These are phyloP conservation scores for Pleurostoma richardsiae DNA, from an alignment of 2,329 filamentous ascomycete genomes.

Conservation along the genomic window DNA sequence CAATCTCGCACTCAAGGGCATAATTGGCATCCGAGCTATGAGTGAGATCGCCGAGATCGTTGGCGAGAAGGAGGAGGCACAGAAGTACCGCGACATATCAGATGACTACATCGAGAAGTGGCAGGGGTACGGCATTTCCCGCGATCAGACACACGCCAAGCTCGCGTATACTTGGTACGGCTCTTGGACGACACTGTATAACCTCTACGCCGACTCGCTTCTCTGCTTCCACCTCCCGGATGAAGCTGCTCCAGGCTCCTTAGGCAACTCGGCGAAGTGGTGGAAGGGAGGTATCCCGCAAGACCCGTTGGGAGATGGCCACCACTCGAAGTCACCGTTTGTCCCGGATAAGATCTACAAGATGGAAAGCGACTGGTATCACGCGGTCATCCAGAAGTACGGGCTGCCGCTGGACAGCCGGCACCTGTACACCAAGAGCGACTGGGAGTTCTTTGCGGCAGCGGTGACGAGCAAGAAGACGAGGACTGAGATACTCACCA, in stretches of 20 bases:
- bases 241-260: conserved; percentile 2
- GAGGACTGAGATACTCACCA: conserved; percentile 65
- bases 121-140: conserved; percentile 65
- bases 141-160: conserved; percentile 69
- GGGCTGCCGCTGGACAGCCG: conserved; percentile 78
- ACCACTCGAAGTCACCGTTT: conserved; percentile 39
- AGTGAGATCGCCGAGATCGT: conserved; percentile 59
- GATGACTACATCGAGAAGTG: conserved; percentile 65
- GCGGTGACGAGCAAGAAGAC: conserved; percentile 67
- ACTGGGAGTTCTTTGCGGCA: conserved; percentile 88
- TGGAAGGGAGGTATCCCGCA: conserved; percentile 7
- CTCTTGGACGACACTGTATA: conserved; percentile 78
- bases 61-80: conserved; percentile 52
- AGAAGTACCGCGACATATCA: conserved; percentile 58
- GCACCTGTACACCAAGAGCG: conserved; percentile 81
- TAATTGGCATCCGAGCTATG: conserved; percentile 75
- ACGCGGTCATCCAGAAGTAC: conserved; percentile 72
- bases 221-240: conserved; percentile 67
- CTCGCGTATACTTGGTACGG: conserved; percentile 77
- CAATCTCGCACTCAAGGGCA: conserved; percentile 71
- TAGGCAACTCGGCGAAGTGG: conserved; percentile 7
- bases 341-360: conserved; percentile 73
- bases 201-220: conserved; percentile 69
- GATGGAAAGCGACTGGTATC: conserved; percentile 77
- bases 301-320: conserved; percentile 8